Conservation (phyloP, 352 stramenopile genomes). For the Phytopythium sindhum region DNA sequence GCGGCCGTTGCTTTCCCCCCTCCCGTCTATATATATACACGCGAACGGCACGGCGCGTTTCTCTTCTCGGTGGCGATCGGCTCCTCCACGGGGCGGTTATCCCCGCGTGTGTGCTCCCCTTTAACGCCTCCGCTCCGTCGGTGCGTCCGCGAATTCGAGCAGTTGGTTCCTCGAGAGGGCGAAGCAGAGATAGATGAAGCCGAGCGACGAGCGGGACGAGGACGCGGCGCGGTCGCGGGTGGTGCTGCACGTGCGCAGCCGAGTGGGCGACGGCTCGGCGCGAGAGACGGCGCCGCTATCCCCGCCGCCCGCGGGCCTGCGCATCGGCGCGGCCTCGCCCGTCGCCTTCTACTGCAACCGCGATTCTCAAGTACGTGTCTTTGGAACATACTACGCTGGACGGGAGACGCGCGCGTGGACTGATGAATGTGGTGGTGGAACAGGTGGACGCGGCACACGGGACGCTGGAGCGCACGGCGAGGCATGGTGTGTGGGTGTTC, state of each 20-base stretch:
- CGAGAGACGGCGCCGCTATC: slow-evolving; percentile 7
- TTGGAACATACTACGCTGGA: background rate
- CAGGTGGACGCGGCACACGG: slow-evolving; percentile 34
- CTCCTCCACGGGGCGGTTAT: background rate
- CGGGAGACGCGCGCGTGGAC: background rate
- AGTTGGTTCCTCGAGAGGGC: too few relatives aligned
- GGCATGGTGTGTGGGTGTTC: slow-evolving; percentile 65
- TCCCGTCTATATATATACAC: background rate
- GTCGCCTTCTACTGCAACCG: slow-evolving; percentile 7
- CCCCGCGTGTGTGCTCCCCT: background rate
- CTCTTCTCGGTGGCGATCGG: background rate
- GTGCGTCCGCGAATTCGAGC: too few relatives aligned
- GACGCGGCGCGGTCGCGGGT: background rate
- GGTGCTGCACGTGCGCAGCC: slow-evolving; percentile 1
- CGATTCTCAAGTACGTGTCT: background rate
- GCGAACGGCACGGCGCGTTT: too few relatives aligned
- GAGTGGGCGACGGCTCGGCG: background rate
- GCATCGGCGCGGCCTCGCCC: slow-evolving; percentile 5
- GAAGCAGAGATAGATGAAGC: background rate
- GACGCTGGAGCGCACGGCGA: slow-evolving; percentile 45
- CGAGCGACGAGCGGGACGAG: background rate
- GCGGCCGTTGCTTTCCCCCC: background rate
- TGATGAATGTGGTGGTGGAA: background rate
- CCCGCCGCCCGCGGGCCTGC: background rate
- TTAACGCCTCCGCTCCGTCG: background rate